These are phyloP conservation scores for Omphalotus guepiniiformis DNA, from an alignment of 768 basidiomycete species.

Conservation along the genomic window DNA sequence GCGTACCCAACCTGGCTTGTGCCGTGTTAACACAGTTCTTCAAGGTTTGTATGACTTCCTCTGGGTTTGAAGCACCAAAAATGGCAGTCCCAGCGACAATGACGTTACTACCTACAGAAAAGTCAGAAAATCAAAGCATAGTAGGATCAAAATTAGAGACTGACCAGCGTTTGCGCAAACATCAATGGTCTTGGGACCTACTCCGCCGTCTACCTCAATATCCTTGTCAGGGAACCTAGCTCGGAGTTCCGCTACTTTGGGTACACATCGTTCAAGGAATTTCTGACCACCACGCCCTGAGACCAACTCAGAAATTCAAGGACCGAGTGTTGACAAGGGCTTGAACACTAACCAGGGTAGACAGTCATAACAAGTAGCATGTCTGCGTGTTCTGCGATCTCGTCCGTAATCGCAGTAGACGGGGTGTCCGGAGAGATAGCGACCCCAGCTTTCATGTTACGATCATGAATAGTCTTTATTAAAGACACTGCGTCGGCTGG, in stretches of 20 bases:
- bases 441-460: slow-evolving; percentile 90
- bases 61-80: slow-evolving; percentile 77
- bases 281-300: slow-evolving; percentile 92
- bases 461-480: slow-evolving; percentile 75
- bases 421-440: slow-evolving; percentile 97
- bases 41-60: slow-evolving; percentile 67
- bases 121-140: slow-evolving; percentile 2
- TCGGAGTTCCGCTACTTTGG: slow-evolving; percentile 90
- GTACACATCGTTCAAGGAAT: slow-evolving; percentile 88
- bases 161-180: slow-evolving; percentile 86
- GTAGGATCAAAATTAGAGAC: slow-evolving; percentile 9
- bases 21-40: slow-evolving; percentile 68
- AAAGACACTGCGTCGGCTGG: slow-evolving; percentile 68
- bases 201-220: slow-evolving; percentile 97
- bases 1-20: slow-evolving; percentile 41
- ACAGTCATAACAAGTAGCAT: slow-evolving; percentile 99
- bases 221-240: slow-evolving; percentile 89
- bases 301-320: slow-evolving; percentile 1
- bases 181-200: slow-evolving; percentile 87
- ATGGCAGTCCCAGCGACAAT: slow-evolving; percentile 98
- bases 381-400: slow-evolving; percentile 77
- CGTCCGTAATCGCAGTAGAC: slow-evolving; percentile 81
- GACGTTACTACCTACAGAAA: slow-evolving; percentile 81
- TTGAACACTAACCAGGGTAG: slow-evolving; percentile 61
- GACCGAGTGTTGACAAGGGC: neutral